Percentiles rank a stretch among this genome's conserved stretches.
These are phyloP conservation scores for Phytophthora citricola DNA, from an alignment of 352 stramenopile genomes.

Conservation along the genomic window DNA sequence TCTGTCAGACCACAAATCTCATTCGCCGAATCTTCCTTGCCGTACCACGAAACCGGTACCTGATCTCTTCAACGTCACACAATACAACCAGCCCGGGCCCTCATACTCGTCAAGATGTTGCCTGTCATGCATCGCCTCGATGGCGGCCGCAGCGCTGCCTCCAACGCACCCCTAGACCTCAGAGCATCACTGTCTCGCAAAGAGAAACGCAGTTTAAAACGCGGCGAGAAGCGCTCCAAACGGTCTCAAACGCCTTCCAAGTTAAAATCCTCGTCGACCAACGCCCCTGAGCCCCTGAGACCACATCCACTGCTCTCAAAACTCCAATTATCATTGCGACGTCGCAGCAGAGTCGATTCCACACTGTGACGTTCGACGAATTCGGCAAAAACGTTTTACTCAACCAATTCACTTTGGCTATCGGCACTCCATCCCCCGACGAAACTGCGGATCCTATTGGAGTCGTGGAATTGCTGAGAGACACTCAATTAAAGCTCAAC, in stretches of 20 bases:
- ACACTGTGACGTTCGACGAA: constrained; percentile 68
- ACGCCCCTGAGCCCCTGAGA: constrained; percentile 10
- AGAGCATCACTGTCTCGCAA: constrained; percentile 49
- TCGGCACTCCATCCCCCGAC: constrained; percentile 26
- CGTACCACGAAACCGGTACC: constrained; percentile 12
- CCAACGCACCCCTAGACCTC: constrained; percentile 38
- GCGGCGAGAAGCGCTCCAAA: constrained; percentile 21
- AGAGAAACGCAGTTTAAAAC: constrained; percentile 53
- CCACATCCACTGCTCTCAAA: constrained; percentile 8
- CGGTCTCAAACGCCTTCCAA: constrained; percentile 16
- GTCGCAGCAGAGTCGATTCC: constrained; percentile 67
- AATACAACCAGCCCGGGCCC: neutral
- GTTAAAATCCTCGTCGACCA: neutral
- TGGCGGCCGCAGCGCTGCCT: constrained; percentile 19
- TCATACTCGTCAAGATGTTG: constrained; percentile 33
- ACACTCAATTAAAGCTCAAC: constrained; percentile 77
- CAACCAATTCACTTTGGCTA: constrained; percentile 61
- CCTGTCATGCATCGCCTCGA: constrained; percentile 50
- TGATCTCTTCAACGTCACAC: constrained; percentile 14
- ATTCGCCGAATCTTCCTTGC: constrained; percentile 22
- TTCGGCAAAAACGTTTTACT: constrained; percentile 66
- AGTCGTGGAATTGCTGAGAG: constrained; percentile 63
- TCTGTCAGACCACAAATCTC: constrained; percentile 3
- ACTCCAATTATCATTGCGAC: constrained; percentile 36
- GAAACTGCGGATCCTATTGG: constrained; percentile 21